Percentiles rank a stretch among this genome's conserved stretches.
phyloP scores from a whole-genome alignment of 2,329 filamentous ascomycete genomes.

The Sclerotiophoma versabilis region DNA sequence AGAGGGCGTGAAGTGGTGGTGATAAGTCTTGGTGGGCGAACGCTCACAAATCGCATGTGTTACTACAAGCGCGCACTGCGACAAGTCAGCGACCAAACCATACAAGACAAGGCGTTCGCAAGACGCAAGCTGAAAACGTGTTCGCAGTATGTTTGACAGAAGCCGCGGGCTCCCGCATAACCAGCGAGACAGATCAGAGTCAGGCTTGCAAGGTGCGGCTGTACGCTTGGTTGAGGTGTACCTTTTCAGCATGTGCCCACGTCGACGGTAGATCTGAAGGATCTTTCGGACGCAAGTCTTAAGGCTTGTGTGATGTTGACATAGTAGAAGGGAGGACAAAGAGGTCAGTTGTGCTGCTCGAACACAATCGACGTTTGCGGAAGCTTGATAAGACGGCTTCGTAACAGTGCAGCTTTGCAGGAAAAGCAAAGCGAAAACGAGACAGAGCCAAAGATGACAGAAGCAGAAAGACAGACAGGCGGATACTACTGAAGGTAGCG shows the following conservation, averaged over 20 bases:
- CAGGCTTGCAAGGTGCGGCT: constrained; percentile 39
- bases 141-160: constrained; percentile 47
- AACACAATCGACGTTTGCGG: constrained; percentile 44
- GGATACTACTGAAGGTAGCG: constrained; percentile 37
- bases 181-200: constrained; percentile 42
- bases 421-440: constrained; percentile 43
- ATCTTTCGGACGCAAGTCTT: constrained; percentile 31
- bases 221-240: constrained; percentile 37
- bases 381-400: constrained; percentile 43
- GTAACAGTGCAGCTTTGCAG: constrained; percentile 39
- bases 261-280: constrained; percentile 26
- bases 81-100: constrained; percentile 49
- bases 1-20: constrained; percentile 31
- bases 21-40: constrained; percentile 37
- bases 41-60: constrained; percentile 27
- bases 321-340: constrained; percentile 43
- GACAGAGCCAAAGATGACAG: constrained; percentile 35
- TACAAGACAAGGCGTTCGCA: constrained; percentile 51
- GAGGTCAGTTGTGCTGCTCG: constrained; percentile 38
- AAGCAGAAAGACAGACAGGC: constrained; percentile 44
- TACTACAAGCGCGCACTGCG: constrained; percentile 44
- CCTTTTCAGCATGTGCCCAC: constrained; percentile 46
- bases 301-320: constrained; percentile 39
- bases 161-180: constrained; percentile 39
- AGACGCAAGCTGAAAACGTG: constrained; percentile 50